These are phyloP conservation scores for Musa beccarii DNA, from an alignment of 176 grass and related monocot genomes.

Conservation along the genomic window DNA sequence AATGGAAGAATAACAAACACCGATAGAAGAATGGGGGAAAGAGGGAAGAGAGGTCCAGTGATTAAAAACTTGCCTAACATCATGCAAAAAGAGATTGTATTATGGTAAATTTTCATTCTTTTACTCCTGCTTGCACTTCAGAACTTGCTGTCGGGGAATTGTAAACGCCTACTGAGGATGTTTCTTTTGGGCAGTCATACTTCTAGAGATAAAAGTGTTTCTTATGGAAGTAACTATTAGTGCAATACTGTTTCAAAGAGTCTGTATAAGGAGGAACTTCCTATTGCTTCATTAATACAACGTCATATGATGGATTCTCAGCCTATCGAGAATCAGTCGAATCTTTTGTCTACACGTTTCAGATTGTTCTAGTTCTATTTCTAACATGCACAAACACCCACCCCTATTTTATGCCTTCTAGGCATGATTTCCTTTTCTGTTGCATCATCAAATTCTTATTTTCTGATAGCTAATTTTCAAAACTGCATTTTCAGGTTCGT, in stretches of 20 bases:
- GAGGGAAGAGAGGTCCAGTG: background rate
- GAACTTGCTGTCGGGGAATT: no score
- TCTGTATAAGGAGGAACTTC: no score
- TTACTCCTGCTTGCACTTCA: no score
- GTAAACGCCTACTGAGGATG: no score
- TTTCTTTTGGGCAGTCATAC: no score
- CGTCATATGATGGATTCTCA: background rate
- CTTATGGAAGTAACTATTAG: background rate
- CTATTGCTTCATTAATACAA: background rate
- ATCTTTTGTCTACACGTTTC: background rate
- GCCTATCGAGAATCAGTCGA: background rate
- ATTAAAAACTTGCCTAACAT: no score
- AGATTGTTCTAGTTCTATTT: background rate
- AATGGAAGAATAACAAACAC: background rate
- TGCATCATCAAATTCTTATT: background rate
- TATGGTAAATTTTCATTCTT: no score
- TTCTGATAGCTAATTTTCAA: background rate
- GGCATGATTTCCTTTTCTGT: no score
- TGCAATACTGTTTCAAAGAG: no score
- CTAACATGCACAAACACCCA: no score
- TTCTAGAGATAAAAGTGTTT: background rate
- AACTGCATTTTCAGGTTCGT: slow-evolving; percentile 59
- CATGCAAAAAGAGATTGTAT: no score
- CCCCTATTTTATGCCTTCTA: no score
- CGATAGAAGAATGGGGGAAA: background rate